A percentile compares a stretch with the other conserved stretches of the same genome.
Evolutionary conservation across 176 grass and related monocot species (phyloP).

Genomic region (Miscanthus lutarioriparius): DNA sequence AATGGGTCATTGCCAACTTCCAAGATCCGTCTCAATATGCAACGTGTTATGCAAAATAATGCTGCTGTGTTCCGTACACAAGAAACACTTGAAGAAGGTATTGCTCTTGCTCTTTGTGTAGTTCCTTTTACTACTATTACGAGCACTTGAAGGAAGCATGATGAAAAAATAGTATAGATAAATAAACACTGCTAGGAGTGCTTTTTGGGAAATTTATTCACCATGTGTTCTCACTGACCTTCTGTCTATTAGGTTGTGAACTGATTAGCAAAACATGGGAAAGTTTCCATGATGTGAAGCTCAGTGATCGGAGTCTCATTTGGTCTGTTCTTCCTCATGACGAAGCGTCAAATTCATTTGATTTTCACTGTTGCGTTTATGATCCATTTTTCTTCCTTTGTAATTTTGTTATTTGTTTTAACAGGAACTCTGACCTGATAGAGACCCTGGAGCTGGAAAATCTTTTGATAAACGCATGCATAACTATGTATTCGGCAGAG

Average conservation of each 20-base stretch:
- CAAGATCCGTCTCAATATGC: slow-evolving; percentile 79
- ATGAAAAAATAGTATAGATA: neutral
- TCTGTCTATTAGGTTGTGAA: slow-evolving; percentile 54
- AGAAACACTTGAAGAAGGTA: slow-evolving; percentile 86
- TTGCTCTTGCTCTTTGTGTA: neutral
- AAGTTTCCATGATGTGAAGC: slow-evolving; percentile 64
- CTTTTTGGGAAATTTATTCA: neutral
- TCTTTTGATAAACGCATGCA: slow-evolving; percentile 89
- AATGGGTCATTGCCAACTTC: slow-evolving; percentile 74
- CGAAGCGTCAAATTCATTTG: neutral
- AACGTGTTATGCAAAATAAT: slow-evolving; percentile 89
- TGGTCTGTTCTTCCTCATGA: slow-evolving; percentile 51
- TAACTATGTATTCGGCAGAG: slow-evolving; percentile 94
- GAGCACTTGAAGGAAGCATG: neutral
- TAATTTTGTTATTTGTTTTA: slow-evolving; percentile 29
- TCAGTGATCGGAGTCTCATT: slow-evolving; percentile 76
- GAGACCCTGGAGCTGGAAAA: slow-evolving; percentile 95
- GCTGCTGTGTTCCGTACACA: slow-evolving; percentile 87
- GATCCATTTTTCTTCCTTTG: slow-evolving; percentile 20
- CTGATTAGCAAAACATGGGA: slow-evolving; percentile 78
- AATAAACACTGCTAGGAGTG: neutral
- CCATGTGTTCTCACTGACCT: slow-evolving; percentile 6
- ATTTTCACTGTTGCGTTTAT: slow-evolving; percentile 27
- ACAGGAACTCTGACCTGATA: slow-evolving; percentile 94
- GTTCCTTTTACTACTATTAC: neutral